Conservation (phyloP, 2,329 filamentous ascomycete species). For the Amesomyces nigricolor region DNA sequence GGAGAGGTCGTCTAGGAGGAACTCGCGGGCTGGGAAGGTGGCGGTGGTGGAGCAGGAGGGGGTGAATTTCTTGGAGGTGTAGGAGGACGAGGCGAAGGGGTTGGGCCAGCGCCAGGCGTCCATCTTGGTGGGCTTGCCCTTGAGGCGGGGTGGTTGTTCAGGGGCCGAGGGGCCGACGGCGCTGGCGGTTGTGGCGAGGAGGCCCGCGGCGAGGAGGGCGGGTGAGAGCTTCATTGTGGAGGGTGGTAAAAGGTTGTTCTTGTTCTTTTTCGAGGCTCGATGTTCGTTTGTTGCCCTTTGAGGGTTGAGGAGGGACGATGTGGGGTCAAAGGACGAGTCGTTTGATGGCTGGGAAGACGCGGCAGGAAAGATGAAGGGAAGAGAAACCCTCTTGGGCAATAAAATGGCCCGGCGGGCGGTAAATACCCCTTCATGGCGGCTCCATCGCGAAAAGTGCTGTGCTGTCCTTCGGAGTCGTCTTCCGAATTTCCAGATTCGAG, state of each 20-base stretch:
- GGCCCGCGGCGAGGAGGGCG: constrained; percentile 24
- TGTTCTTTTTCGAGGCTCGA: neutral
- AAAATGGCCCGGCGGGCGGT: neutral
- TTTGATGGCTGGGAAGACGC: neutral
- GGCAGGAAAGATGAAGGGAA: neutral
- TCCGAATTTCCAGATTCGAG: constrained; percentile 29
- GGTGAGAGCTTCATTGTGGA: constrained; percentile 22
- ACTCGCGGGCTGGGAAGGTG: constrained; percentile 37
- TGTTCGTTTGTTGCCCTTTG: too few relatives aligned
- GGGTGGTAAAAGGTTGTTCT: neutral
- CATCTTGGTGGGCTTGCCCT: constrained; percentile 33
- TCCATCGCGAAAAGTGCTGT: constrained; percentile 17
- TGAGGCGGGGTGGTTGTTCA: constrained; percentile 23
- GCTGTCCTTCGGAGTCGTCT: constrained; percentile 28
- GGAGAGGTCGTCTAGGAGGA: constrained; percentile 40
- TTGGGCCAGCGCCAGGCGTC: constrained; percentile 39
- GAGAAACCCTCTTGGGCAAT: neutral
- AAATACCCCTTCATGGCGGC: constrained; percentile 16
- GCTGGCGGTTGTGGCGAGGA: constrained; percentile 23
- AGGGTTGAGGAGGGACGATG: too few relatives aligned
- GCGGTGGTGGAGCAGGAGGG: constrained; percentile 32
- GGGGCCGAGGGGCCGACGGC: constrained; percentile 25
- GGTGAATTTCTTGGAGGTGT: constrained; percentile 28
- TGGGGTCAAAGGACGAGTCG: neutral
- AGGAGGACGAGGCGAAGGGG: constrained; percentile 32